phyloP scores from a whole-genome alignment of 768 basidiomycete species.

The Naganishia onofrii region DNA sequence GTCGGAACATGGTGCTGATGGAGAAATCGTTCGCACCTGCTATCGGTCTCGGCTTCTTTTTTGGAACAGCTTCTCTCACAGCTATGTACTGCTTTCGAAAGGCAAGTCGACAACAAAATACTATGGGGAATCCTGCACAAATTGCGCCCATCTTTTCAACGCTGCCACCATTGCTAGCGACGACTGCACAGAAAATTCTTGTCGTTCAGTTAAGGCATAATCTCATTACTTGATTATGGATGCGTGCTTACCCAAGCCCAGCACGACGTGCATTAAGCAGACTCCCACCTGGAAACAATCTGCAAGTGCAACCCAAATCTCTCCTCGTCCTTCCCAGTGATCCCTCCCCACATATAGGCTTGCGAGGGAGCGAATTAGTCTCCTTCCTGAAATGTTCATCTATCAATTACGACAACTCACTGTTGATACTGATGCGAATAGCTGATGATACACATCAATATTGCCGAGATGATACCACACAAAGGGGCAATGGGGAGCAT shows the following conservation, averaged over 20 bases:
- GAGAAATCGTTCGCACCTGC: too few species aligned
- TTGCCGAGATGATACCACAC: neutral
- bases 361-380: too few species aligned
- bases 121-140: neutral
- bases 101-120: neutral
- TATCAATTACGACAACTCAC: neutral
- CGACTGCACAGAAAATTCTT: neutral
- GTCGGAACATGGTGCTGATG: neutral
- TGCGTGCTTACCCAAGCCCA: neutral
- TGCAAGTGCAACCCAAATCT: neutral
- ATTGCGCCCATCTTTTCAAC: neutral
- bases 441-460: neutral
- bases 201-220: neutral
- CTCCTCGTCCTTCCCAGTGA: constrained; percentile 6
- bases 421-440: constrained; percentile 12
- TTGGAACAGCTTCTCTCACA: neutral
- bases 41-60: neutral
- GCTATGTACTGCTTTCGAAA: neutral
- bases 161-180: neutral
- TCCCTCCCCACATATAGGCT: constrained; percentile 13
- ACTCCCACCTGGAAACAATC: constrained; percentile 11
- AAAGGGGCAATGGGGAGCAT: constrained; percentile 13
- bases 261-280: constrained; percentile 2
- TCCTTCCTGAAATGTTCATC: neutral
- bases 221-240: neutral